These are phyloP conservation scores for Phalaenopsis aphrodite DNA, from an alignment of 106 monocot species.

Conservation along the genomic window DNA sequence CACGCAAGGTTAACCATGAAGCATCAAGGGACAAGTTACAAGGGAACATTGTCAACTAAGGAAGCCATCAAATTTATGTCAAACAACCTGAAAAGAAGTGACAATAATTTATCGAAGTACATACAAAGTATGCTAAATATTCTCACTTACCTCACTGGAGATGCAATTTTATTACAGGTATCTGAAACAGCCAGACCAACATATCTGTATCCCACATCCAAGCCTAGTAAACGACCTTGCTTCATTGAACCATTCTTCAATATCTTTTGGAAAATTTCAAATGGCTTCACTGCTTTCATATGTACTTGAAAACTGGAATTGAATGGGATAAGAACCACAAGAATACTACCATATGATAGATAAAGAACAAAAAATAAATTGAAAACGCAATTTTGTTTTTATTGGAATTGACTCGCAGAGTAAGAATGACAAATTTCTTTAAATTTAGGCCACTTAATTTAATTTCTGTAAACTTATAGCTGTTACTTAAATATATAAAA, in stretches of 20 bases:
- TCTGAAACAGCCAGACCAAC: conserved; percentile 89
- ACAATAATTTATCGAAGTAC: neutral
- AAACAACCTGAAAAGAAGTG: neutral
- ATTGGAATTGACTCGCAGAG: neutral
- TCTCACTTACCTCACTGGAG: conserved; percentile 50
- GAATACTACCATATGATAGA: neutral
- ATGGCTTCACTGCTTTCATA: conserved; percentile 74
- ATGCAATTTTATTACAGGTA: conserved; percentile 52
- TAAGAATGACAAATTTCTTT: neutral
- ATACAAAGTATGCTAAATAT: neutral
- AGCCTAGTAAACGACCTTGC: conserved; percentile 58
- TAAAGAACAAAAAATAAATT: neutral
- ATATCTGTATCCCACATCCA: conserved; percentile 89
- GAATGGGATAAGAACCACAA: neutral
- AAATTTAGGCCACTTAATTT: neutral
- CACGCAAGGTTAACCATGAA: neutral
- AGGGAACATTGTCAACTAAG: neutral
- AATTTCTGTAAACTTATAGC: neutral
- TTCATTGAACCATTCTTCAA: conserved; percentile 17
- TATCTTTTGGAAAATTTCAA: conserved; percentile 49
- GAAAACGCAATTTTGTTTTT: neutral
- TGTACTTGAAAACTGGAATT: conserved; percentile 3
- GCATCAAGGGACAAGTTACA: neutral
- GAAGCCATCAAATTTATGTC: neutral
- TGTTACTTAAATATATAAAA: neutral